Conservation (phyloP, 2,329 filamentous ascomycete species). For the Juglanconis oblonga region DNA sequence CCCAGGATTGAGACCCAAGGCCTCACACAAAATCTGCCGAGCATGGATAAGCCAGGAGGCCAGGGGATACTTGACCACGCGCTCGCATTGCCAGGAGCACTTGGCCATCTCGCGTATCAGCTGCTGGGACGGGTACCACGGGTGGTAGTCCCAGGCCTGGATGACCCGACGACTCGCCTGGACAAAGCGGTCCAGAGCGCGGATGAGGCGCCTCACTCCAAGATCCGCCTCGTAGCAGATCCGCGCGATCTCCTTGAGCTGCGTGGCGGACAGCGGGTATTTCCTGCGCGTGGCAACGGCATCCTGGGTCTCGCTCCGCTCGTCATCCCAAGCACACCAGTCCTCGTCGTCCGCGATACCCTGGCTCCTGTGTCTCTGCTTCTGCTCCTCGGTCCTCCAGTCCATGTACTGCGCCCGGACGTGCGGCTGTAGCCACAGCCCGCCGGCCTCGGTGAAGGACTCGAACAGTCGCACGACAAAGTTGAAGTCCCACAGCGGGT, state of each 20-base stretch:
- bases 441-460: not conserved
- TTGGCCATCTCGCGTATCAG: no score
- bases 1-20: no score
- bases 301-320: not conserved
- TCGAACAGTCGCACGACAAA: not conserved
- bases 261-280: not conserved
- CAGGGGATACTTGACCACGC: no score
- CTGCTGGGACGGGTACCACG: no score
- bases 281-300: not conserved
- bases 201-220: not conserved
- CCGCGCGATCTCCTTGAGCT: not conserved
- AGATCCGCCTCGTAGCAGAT: not conserved
- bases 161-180: no score
- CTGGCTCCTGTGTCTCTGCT: not conserved
- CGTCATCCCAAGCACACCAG: not conserved
- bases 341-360: not conserved
- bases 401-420: not conserved
- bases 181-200: not conserved
- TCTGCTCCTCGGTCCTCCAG: not conserved
- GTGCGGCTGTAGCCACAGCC: not conserved
- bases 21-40: no score
- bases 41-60: no score
- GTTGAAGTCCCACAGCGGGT: not conserved
- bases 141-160: no score
- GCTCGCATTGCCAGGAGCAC: no score